Conservation (phyloP, 441 rosid species). For the Populus hybrid region DNA sequence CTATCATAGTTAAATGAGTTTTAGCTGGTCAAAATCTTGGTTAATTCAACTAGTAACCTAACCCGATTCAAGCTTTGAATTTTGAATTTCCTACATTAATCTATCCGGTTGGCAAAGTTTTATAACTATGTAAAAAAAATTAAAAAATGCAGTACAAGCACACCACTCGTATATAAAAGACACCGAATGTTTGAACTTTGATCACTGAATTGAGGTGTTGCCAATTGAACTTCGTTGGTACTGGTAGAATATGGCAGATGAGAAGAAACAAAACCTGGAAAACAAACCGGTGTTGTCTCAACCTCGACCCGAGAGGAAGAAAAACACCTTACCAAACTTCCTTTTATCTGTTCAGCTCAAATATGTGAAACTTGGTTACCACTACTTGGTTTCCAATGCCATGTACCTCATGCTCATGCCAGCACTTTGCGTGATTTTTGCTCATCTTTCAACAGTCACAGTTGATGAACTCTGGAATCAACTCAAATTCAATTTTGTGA, state of each 20-base stretch:
- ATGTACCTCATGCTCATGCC: conserved; percentile 18
- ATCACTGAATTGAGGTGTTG: not conserved
- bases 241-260: not conserved
- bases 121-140: too few species aligned
- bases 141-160: too few species aligned
- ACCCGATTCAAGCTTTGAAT: too few species aligned
- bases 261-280: not conserved
- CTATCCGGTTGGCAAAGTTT: too few species aligned
- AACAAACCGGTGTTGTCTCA: not conserved
- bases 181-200: not conserved
- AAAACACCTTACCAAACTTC: conserved; percentile 16
- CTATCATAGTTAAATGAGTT: too few species aligned
- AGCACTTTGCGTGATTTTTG: not conserved
- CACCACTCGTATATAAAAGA: not conserved
- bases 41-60: too few species aligned
- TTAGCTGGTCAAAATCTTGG: too few species aligned
- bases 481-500: conserved; percentile 9
- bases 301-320: not conserved
- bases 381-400: conserved; percentile 26
- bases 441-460: conserved; percentile 21
- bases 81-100: too few species aligned
- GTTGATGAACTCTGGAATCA: conserved; percentile 16
- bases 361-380: conserved; percentile 29
- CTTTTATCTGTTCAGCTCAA: conserved; percentile 19
- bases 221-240: not conserved